These are phyloP conservation scores for Ustilago esculenta DNA, from an alignment of 1,284 basidiomycete species.

Conservation along the genomic window DNA sequence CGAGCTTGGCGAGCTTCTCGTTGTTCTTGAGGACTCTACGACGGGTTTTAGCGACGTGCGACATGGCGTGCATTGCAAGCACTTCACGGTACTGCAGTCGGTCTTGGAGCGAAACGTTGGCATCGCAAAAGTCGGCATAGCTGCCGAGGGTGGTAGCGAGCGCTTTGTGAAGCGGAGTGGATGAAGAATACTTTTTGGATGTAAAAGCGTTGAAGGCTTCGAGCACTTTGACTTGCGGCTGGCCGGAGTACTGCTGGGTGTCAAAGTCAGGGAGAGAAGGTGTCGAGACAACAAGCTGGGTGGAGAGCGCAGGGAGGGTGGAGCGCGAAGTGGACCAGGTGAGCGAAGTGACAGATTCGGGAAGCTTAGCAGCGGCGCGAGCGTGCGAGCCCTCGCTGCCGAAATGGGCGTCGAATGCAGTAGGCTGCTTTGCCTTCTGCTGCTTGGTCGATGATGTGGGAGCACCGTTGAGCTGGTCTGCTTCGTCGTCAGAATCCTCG, in stretches of 20 bases:
- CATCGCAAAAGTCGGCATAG: constrained; percentile 59
- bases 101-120: constrained; percentile 35
- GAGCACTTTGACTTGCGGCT: constrained; percentile 54
- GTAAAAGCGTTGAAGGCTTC: constrained; percentile 39
- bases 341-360: constrained; percentile 29
- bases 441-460: constrained; percentile 10
- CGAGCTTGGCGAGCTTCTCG: constrained; percentile 75
- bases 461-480: constrained; percentile 5
- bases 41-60: constrained; percentile 77
- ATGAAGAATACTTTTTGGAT: constrained; percentile 17
- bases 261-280: constrained; percentile 24
- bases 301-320: constrained; percentile 22
- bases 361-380: constrained; percentile 35
- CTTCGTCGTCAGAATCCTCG: constrained; percentile 45
- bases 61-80: constrained; percentile 57
- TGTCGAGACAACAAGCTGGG: constrained; percentile 25
- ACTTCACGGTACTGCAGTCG: constrained; percentile 39
- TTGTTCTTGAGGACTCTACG: constrained; percentile 92
- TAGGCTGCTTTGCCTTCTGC: constrained; percentile 21
- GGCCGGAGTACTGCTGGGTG: constrained; percentile 18
- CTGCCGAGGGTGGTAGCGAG: constrained; percentile 44
- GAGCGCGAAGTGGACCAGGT: constrained; percentile 29
- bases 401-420: constrained; percentile 51
- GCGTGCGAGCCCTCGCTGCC: constrained; percentile 45
- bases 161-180: constrained; percentile 35